Conservation (phyloP, 2,329 filamentous ascomycete genomes). For the Pestalotiopsis sp. region DNA sequence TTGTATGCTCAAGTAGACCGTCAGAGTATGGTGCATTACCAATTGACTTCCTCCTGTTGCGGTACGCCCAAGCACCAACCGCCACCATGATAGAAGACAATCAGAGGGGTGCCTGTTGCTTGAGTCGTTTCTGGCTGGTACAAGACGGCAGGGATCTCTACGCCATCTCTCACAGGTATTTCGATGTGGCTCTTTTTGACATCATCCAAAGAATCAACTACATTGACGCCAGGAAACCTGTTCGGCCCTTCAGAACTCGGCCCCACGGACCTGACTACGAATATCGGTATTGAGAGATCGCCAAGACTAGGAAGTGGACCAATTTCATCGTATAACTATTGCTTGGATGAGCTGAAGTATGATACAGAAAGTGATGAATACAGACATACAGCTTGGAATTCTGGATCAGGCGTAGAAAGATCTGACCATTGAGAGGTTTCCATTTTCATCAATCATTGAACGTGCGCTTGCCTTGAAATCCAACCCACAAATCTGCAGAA, state of each 20-base stretch:
- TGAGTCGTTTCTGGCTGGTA: neutral
- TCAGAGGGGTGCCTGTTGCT: neutral
- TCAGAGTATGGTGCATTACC: neutral
- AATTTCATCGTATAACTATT: neutral
- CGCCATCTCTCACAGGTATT: neutral
- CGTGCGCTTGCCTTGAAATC: neutral
- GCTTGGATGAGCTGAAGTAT: neutral
- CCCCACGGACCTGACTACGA: neutral
- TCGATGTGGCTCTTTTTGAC: neutral
- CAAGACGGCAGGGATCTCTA: neutral
- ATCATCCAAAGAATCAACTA: neutral
- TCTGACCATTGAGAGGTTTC: neutral
- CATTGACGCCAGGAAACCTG: neutral
- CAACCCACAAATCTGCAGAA: neutral
- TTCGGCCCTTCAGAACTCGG: neutral
- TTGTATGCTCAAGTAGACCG: neutral
- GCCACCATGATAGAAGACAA: slow-evolving; percentile 5
- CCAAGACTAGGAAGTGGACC: neutral
- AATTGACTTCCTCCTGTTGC: neutral
- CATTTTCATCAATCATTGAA: neutral
- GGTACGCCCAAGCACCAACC: neutral
- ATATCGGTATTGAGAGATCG: neutral
- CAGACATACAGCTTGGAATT: neutral
- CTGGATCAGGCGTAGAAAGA: neutral
- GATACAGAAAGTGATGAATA: neutral